A percentile compares a stretch with the other conserved stretches of the same genome.
phyloP scores from a whole-genome alignment of 169 alveolate genomes.

The Plasmodium knowlesi region DNA sequence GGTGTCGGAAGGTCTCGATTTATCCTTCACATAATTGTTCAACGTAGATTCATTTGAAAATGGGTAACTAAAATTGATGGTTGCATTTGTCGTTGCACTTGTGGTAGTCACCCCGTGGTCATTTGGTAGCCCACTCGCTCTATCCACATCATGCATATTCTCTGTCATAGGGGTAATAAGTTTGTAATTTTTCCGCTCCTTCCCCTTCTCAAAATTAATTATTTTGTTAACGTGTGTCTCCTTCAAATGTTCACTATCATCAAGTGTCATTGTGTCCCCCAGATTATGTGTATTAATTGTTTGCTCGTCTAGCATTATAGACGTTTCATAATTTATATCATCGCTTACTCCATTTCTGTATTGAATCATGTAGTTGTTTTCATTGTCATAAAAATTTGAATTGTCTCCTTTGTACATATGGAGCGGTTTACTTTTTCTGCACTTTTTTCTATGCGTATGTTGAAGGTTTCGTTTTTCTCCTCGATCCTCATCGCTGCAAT shows the following conservation, averaged over 20 bases:
- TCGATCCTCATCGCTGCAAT: background rate
- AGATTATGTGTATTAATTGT: background rate
- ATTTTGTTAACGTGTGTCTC: background rate
- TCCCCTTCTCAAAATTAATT: background rate
- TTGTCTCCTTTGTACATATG: background rate
- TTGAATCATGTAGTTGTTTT: background rate
- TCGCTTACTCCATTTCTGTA: background rate
- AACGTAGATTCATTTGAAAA: background rate
- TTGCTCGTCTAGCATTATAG: slow-evolving; percentile 7
- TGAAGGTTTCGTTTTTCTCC: background rate
- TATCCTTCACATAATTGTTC: background rate
- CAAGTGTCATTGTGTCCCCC: background rate
- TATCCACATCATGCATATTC: background rate
- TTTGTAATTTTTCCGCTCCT: background rate
- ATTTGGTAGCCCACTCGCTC: background rate
- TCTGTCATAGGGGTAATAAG: background rate
- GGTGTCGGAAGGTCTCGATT: background rate
- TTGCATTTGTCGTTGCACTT: background rate
- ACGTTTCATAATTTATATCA: slow-evolving; percentile 16
- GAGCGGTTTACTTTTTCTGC: background rate
- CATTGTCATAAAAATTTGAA: background rate
- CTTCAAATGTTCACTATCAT: background rate
- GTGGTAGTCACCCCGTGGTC: background rate
- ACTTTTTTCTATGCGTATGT: background rate
- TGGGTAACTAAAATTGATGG: background rate